Base-by-base conservation (phyloP, 1,284 basidiomycete species). In the Blastosporella zonata region DNA sequence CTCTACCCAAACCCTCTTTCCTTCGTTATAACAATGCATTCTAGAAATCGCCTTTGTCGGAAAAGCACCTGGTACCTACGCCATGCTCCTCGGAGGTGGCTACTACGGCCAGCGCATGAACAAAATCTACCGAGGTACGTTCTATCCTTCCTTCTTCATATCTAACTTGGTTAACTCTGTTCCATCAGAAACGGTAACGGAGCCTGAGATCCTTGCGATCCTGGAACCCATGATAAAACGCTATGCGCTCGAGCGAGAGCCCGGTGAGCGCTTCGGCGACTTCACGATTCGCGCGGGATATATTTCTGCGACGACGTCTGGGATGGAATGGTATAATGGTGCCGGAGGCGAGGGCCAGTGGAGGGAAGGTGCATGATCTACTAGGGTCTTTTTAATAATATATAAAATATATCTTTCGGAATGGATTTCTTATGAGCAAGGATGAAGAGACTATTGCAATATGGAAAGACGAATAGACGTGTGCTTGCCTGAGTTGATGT, bases 251-350 rank as follows among this genome's bases (percentile, higher is more conserved):
- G 94, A 98, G 68, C 78, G 95, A 46, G 72, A 78, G 21, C 84
- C 91, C n/a, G 93, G 91, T 44, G 96, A 99, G 69, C 84, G 75
- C 53, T 99, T 99, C 61, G 97, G 96, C 38, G 97, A 99, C 70
- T 99, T 89, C 68, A 93, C 94, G 36, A 90, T 99, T 56, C 77
- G 93, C 29, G 84, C 82, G 7, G 90, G 91, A 20, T 92, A 93
- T 59, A 92, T 94, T 57, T 78, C 87, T 34, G 77, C 86, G 2
- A 92, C 89, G 1, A 84, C 81, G 2, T 77, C 81, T 28, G 92
- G 91, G 8, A 87, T 78, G 59, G 74, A 80, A 42, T 94, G 90
- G 87, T 94, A 93, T 65, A 89, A 90, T 43, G 71, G 77, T 20
- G 79, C 83, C 71, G 88, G 87, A 22, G 88, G 88, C 0, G 84